A percentile compares a stretch with the other conserved stretches of the same genome.
phyloP scores from a whole-genome alignment of 2,329 filamentous ascomycete genomes.

The Calonectria hawksworthii region DNA sequence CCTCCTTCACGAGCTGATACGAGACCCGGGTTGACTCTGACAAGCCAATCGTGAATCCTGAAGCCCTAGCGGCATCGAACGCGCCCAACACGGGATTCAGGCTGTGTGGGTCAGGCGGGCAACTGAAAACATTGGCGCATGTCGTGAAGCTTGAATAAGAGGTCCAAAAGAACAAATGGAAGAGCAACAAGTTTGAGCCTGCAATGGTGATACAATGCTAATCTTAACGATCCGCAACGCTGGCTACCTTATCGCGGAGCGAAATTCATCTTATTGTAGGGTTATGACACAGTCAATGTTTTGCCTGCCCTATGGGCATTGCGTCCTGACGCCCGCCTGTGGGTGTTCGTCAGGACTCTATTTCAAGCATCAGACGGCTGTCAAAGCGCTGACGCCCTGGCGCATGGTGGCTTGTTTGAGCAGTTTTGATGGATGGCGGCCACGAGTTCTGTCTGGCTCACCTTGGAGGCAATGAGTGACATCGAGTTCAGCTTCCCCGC shows the following conservation, averaged over 20 bases:
- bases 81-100: not conserved
- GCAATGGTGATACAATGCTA: not conserved
- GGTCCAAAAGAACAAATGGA: not conserved
- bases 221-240: not conserved
- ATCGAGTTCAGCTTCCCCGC: slow-evolving; percentile 15
- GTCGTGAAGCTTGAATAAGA: not conserved
- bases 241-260: not conserved
- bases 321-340: not conserved
- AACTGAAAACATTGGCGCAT: not conserved
- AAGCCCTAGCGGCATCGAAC: not conserved
- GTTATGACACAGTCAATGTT: not conserved
- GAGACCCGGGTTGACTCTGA: slow-evolving; percentile 6
- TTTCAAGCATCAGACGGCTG: slow-evolving; percentile 14
- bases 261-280: not conserved
- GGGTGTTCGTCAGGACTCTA: slow-evolving; percentile 14
- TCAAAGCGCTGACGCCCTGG: slow-evolving; percentile 5
- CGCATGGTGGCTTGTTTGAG: slow-evolving; percentile 11
- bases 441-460: slow-evolving; percentile 9
- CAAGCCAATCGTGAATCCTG: not conserved
- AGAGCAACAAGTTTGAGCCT: no score
- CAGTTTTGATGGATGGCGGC: slow-evolving; percentile 1
- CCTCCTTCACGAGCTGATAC: slow-evolving; percentile 9
- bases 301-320: not conserved
- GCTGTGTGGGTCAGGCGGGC: not conserved
- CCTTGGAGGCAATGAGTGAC: slow-evolving; percentile 1